Evolutionary conservation across 495 filamentous ascomycete genomes (phyloP), one percentile per base, ranked within the genome.

Genomic region (Aspergillus sparsus): DNA sequence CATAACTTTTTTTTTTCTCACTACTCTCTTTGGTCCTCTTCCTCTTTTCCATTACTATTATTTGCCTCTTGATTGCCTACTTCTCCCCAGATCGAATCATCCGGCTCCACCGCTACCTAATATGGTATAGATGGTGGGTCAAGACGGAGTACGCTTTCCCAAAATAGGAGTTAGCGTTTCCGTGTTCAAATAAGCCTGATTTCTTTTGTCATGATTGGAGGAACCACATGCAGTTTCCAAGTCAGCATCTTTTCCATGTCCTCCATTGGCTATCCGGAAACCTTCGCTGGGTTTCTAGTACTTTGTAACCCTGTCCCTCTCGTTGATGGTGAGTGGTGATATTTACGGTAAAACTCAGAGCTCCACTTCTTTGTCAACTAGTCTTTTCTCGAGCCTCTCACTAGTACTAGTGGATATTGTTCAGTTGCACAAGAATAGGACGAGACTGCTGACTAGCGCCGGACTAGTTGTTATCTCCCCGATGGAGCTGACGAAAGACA

Each of bases 1-100:
- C 21, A 27, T 27, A 27, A 27, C 33, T 50, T 49, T 52, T 47
- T 39, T 45, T 18, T 46, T 27, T 34, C 15, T 13, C 34, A 16
- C 44, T 37, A 47, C 49, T 52, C 57, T 66, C 58, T 27, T 50
- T 51, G 53, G 50, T 16, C 9, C 44, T 47, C 31, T 47, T 44
- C 11, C 5, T 53, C 32, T 45, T 42, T 47, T 15, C 42, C 34
- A 36, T 36, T 47, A 18, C 44, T 15, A n/a, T 45, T 37, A 41
- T 56, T 51, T 58, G 47, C 53, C 49, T 53, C 21, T 44, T 13
- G 53, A 51, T 55, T 55, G 44, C 56, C 61, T 49, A 21, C 58
- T 52, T 62, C 60, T 66, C 74, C 67, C 71, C 69, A 72, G 71
- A 77, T 74, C 63, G 64, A 59, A 68, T 61, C 56, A 59, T 57